A percentile compares a stretch with the other conserved stretches of the same genome.
Conservation (phyloP, 2,329 filamentous ascomycete genomes). For the Aspergillus spinulosporus region DNA sequence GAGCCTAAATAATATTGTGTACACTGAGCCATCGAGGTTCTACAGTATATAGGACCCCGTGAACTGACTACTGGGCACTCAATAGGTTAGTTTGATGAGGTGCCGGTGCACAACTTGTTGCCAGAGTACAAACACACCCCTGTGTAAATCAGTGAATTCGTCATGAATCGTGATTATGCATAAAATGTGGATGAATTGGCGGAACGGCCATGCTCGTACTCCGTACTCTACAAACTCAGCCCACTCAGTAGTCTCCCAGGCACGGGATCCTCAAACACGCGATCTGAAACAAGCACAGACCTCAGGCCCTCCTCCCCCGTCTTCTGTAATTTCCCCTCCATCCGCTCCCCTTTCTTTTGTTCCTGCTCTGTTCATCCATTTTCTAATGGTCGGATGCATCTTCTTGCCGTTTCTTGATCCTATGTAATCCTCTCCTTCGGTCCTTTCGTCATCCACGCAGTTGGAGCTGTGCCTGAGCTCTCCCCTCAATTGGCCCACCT, state of each 20-base stretch:
- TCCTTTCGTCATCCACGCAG: background rate
- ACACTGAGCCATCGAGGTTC: background rate
- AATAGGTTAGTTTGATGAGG: background rate
- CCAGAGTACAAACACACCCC: background rate
- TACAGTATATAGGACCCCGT: background rate
- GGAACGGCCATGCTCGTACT: background rate
- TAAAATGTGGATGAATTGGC: background rate
- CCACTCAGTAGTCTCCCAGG: background rate
- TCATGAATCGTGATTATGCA: background rate
- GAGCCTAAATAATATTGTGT: background rate
- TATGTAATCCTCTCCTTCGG: background rate
- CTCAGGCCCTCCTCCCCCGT: background rate
- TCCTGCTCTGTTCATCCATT: background rate
- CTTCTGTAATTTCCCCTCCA: background rate
- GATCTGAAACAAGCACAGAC: background rate
- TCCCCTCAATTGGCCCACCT: conserved; percentile 10
- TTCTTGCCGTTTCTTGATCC: background rate
- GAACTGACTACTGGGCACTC: background rate
- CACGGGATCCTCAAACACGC: background rate
- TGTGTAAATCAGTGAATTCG: background rate
- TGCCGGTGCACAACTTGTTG: background rate
- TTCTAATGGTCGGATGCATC: background rate
- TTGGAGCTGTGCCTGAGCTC: background rate
- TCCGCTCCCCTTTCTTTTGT: background rate
- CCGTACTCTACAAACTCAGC: no score